Evolutionary conservation across 164 flowering plant species (phyloP), one percentile per base, ranked within the genome.

Genomic region (Berberis vulgaris): DNA sequence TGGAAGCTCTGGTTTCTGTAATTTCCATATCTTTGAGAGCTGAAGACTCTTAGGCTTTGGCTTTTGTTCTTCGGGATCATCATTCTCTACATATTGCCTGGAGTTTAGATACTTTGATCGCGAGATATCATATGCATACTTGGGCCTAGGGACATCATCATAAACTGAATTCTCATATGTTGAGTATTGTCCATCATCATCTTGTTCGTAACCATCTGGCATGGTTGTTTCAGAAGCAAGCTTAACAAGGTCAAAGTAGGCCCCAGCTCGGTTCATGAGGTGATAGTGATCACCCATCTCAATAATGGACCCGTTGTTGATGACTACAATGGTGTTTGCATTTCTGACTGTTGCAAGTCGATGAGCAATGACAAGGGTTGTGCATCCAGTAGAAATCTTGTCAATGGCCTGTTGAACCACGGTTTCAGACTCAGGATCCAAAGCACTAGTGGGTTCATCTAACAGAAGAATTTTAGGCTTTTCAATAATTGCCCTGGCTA

Each of bases 401-500:
- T 86, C 89, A 59, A 88, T 84, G 67, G 91, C 82, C 49, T 74
- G 68, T 65, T 88, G 96, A 41, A 86, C 91, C 4, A 73, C 56
- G 41, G 74, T 11, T 69, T 88, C 89, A 2, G 91, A 83, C 56
- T 84, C 86, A 2, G 91, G 69, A 44, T 88, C 95, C 6, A 86
- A 54, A 9, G 96, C 91, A 69, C 96, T 88, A 26, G 96, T 88
- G 44, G 96, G 79, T 73, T 88, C 96, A 53, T 88, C 96, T 47
- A 88, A 67, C n/a, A 88, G 84, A 62, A 86, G 86, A 62, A 86
- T 76, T 61, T 54, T 78, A 1, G 91, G 91, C 45, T 83, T 80
- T 65, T 83, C 83, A 49, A 86, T 73, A 80, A 88, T 79, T 13
- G 89, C 91, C 57, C 91, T 65, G 47, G 96, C 91, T 2, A 88